Base-by-base conservation (phyloP, 2,329 filamentous ascomycete species). In the Pezicula neosporulosa region DNA sequence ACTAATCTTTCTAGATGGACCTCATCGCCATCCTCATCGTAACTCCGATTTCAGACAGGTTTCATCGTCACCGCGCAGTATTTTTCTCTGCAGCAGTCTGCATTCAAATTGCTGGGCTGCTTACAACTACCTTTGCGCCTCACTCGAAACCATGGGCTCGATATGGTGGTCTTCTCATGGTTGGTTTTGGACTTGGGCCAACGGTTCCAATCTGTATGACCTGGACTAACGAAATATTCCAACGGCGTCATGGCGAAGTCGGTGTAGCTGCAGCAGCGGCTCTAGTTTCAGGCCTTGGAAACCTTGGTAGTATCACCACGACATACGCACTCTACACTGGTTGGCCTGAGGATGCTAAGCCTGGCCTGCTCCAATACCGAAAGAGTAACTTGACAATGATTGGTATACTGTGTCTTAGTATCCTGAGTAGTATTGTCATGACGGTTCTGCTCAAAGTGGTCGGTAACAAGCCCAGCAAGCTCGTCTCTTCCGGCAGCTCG, bases 161-260 rank as follows among this genome's bases (percentile, higher is more conserved):
- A 39, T 96, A 96, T 66, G 89, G 88, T 44, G 91, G 91, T 4
- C 81, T 96, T n/a, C 74, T 96, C 47, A 86, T 96, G 72, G 87
- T 96, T 35, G 91, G 91, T 4, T 96, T 96, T 63, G 91, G 91
- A 0, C 83, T 96, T 2, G 91, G 91, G 1, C 91, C 91, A 3
- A 96, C 91, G 0, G 90, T 96, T 1, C 91, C 91, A 10, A 93
- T 93, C 63, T 93, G 89, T 68, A 96, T 96, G 91, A 87, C 90
- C 35, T 96, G 91, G 91, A 90, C 89, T 30, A 89, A 85, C 56
- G 89, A 96, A 70, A 87, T 96, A 64, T 96, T 96, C 75, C 90
- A 96, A 71, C 81, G 81, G 30, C 86, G 91, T 12, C 91, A 96
- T 64, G 90, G 91, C 44, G 91, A 96, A 69, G 89, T 96, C 19